Percentiles rank a stretch among this genome's conserved stretches.
Evolutionary conservation across 2,329 filamentous ascomycete genomes (phyloP).

Genomic region (Fusarium kyushuense): DNA sequence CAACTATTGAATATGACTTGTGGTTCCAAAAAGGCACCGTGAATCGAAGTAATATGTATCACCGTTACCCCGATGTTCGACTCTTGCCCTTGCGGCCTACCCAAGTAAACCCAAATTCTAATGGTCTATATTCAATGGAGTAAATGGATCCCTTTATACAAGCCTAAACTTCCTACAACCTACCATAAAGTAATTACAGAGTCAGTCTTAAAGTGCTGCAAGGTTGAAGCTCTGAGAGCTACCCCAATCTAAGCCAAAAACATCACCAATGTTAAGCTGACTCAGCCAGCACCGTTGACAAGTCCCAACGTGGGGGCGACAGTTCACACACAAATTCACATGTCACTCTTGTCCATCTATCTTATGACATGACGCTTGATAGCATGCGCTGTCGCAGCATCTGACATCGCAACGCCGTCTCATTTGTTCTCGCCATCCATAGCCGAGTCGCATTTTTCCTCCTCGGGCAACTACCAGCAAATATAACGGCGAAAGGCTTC

Average conservation of each 20-base stretch:
- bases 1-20: not conserved
- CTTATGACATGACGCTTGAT: conserved; percentile 30
- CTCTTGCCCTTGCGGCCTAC: not conserved
- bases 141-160: not conserved
- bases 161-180: not conserved
- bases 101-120: too few species aligned
- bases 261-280: conserved; percentile 9
- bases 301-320: conserved; percentile 32
- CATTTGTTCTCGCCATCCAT: conserved; percentile 10
- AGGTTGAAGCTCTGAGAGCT: not conserved
- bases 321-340: conserved; percentile 27
- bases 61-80: too few species aligned
- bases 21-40: not conserved
- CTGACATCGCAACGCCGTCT: conserved; percentile 29
- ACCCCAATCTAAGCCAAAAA: not conserved
- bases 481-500: conserved; percentile 15
- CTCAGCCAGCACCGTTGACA: conserved; percentile 13
- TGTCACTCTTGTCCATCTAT: conserved; percentile 29
- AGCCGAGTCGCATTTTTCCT: conserved; percentile 10
- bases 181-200: not conserved
- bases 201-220: not conserved
- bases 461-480: not conserved
- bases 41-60: too few species aligned
- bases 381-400: conserved; percentile 42
- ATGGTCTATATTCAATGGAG: not conserved